Evolutionary conservation across 768 basidiomycete species (phyloP), one percentile per base, ranked within the genome.

Genomic region (Boletus patriciae): DNA sequence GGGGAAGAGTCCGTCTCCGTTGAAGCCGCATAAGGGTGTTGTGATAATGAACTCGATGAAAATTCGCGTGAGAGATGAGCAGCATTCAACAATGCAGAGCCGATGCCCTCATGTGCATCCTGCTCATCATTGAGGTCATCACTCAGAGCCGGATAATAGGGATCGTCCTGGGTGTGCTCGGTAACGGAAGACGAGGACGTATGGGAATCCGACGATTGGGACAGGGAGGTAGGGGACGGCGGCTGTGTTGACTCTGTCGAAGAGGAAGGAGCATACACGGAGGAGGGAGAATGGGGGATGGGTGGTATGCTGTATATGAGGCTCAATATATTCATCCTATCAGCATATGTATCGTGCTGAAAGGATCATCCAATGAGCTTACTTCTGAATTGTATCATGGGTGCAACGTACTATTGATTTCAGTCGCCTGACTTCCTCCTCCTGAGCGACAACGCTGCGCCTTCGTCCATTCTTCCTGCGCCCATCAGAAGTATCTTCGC

Each of bases 331-430:
- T 90, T 89, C 88, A 96, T 93, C 50, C 94, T 84, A 72, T 96
- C 92, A 56, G 90, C 92, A 71, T 96, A 96, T 10, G 94, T 95
- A 72, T 96, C 94, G 69, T 95, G 94, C 93, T 94, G 70, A 41
- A 60, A 50, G 16, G 47, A 49, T 21, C 47, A 49, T 45, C 19
- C 38, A 48, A 58, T 64, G 31, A 73, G 69, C 29, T 34, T 44
- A 21, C 55, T 57, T 50, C 49, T 42, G 31, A 47, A 15, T 0
- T 37, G 23, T 52, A 59, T 57, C 51, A 58, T 33, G 56, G 47
- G 69, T 33, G 49, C 40, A n/a, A 80, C 92, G 77, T 74, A 93
- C 93, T 62, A 96, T 96, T 61, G 89, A 89, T 74, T 89, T 88
- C 55, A 96, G 75, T 62, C 93, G 78, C 62, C 85, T 79, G 46